Conservation (phyloP, 2,329 filamentous ascomycete species). For the Dactylellina leptospora region DNA sequence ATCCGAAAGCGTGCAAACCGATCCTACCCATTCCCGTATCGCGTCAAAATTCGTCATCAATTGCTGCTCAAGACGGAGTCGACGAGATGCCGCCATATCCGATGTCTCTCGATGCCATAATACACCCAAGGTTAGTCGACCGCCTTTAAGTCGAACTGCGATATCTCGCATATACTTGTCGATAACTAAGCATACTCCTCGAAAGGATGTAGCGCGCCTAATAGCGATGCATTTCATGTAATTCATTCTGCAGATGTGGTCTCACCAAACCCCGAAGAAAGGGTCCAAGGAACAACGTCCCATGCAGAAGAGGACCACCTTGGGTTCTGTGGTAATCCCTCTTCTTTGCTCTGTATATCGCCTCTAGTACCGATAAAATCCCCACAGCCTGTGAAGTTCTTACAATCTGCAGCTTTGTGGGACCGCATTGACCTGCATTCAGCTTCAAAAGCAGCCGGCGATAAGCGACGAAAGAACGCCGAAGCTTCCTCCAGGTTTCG, state of each 20-base stretch:
- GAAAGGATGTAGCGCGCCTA: slow-evolving; percentile 3
- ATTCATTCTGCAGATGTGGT: slow-evolving; percentile 7
- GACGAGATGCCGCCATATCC: too few species aligned
- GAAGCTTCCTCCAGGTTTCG: not conserved
- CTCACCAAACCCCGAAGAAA: slow-evolving; percentile 2
- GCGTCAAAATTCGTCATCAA: too few species aligned
- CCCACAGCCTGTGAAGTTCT: slow-evolving; percentile 2
- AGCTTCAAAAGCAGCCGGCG: not conserved
- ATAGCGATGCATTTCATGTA: slow-evolving; percentile 1
- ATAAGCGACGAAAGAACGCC: not conserved
- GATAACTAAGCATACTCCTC: slow-evolving; percentile 1
- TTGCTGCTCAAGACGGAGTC: too few species aligned
- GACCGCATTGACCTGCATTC: not conserved
- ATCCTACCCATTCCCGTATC: too few species aligned
- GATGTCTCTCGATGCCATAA: too few species aligned
- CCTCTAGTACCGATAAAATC: not conserved
- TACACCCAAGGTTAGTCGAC: too few species aligned
- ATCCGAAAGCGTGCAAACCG: too few species aligned
- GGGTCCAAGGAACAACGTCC: slow-evolving; percentile 2
- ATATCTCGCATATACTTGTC: slow-evolving; percentile 6
- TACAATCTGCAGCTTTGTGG: not conserved
- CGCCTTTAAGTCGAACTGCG: slow-evolving; percentile 3
- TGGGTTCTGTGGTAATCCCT: not conserved
- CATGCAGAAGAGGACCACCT: slow-evolving; percentile 3
- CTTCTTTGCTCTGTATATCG: slow-evolving; percentile 1